A percentile compares a stretch with the other conserved stretches of the same genome.
These are phyloP conservation scores for Ammopiptanthus mongolicus DNA, from an alignment of 306 rosid species.

Conservation along the genomic window DNA sequence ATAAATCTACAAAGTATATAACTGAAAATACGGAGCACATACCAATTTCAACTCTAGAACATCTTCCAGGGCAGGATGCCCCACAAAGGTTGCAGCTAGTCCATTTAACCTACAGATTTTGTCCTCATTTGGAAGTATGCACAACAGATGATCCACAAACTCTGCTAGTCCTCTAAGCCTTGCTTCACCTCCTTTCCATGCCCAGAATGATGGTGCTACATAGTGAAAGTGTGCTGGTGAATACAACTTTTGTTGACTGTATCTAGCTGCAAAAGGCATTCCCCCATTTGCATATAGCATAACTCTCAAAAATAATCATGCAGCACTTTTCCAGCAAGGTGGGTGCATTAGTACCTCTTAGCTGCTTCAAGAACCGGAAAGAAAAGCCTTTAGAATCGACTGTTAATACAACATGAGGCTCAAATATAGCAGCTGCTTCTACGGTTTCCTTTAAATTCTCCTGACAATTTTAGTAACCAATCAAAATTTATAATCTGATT, in stretches of 20 bases:
- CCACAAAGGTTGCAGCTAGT: slow-evolving; percentile 79
- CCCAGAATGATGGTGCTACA: slow-evolving; percentile 96
- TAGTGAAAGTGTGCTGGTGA: slow-evolving; percentile 73
- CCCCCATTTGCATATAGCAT: slow-evolving; percentile 32
- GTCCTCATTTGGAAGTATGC: slow-evolving; percentile 91
- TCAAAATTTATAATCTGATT: background rate
- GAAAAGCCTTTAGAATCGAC: slow-evolving; percentile 89
- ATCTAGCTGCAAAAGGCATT: slow-evolving; percentile 77
- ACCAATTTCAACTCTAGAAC: slow-evolving; percentile 52
- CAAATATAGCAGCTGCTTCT: slow-evolving; percentile 70
- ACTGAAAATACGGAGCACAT: slow-evolving; percentile 15
- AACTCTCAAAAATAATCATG: slow-evolving; percentile 20
- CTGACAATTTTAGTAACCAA: slow-evolving; percentile 31
- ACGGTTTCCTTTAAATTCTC: slow-evolving; percentile 64
- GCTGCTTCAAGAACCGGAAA: slow-evolving; percentile 72
- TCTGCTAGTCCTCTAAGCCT: slow-evolving; percentile 65
- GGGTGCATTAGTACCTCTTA: slow-evolving; percentile 58
- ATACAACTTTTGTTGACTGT: slow-evolving; percentile 31
- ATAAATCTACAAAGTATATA: background rate
- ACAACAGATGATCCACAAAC: slow-evolving; percentile 78
- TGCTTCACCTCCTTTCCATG: slow-evolving; percentile 98
- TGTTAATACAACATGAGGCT: slow-evolving; percentile 79
- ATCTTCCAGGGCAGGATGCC: slow-evolving; percentile 87
- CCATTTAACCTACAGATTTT: slow-evolving; percentile 75
- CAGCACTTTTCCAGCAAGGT: slow-evolving; percentile 21